Evolutionary conservation across 106 monocot genomes (phyloP), one percentile per base, ranked within the genome.

Genomic region (Triglochin maritima): DNA sequence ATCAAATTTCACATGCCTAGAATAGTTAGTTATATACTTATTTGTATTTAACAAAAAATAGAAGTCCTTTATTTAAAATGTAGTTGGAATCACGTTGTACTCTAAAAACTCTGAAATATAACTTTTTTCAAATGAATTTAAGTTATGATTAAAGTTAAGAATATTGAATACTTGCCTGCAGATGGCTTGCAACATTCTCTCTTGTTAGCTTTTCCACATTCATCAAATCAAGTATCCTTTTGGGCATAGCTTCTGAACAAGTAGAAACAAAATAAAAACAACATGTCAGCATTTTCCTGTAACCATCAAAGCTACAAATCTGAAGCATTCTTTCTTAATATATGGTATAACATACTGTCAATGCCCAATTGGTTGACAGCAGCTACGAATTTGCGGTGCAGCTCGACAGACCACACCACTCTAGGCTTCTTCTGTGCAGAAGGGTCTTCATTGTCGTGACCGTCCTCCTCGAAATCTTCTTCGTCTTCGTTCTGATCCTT

Each of bases 401-500:
- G 80, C n/a, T 89, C 88, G 49, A 73, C 70, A 47, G 88, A 80
- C 88, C 88, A 89, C 69, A 89, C 88, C 56, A 89, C 88, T 74
- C 85, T 80, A 16, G 82, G 88, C 77, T 89, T 89, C 52, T 85
- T 89, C 66, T 89, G 88, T 50, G 65, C 14, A 16, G 82, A 82
- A 0, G 82, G 59, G 65, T 89, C 88, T 46, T 82, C 88, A 65
- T 73, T 80, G 50, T 85, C 88, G 62, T 79, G 50, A 3, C 50
- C 57, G 57, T 63, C 74, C 4, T 84, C 82, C 9, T 77, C 81
- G 17, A 62, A 59, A 59, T 82, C 84, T 17, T 85, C 51, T 3
- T 82, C 80, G 4, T 80, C 79, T 60, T 88, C 76, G 66, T 72
- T 76, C 59, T 76, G 75, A 17, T 84, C 82, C 60, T 82, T 89